These are phyloP conservation scores for Gonium pectorale DNA, from an alignment of 139 green algal genomes.

Conservation along the genomic window DNA sequence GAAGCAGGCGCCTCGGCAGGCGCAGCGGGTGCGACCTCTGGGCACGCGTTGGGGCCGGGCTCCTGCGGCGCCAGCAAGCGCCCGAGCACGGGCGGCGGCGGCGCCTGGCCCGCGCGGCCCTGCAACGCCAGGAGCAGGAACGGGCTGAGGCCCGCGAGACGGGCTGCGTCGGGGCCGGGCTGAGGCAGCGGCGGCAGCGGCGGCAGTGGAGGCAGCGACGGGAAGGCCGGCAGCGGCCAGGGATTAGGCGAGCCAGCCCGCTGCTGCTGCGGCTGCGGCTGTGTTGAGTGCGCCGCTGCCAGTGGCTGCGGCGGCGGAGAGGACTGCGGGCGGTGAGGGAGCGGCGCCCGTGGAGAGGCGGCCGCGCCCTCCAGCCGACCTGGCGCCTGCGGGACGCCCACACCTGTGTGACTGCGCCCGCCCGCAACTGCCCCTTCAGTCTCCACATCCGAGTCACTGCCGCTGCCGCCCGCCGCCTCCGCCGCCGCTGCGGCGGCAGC, in stretches of 20 bases:
- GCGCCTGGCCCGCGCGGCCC: neutral
- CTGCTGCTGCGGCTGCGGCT: neutral
- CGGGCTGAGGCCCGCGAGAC: neutral
- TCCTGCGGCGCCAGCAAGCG: neutral
- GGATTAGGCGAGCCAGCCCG: neutral
- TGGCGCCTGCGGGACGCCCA: no score
- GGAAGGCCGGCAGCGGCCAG: neutral
- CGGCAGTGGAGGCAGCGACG: neutral
- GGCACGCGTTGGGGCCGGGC: no score
- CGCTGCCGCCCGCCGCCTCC: neutral
- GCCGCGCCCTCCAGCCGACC: no score
- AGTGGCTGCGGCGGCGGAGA: neutral
- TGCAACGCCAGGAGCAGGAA: slow-evolving; percentile 23
- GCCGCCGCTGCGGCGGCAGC: neutral
- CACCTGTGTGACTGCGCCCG: no score
- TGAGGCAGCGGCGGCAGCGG: neutral
- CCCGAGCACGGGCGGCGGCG: neutral
- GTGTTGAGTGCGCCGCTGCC: no score
- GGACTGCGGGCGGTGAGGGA: no score
- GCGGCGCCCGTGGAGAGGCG: no score
- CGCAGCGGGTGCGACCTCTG: neutral
- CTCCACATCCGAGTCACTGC: neutral
- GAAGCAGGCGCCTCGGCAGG: neutral
- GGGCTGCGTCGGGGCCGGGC: no score
- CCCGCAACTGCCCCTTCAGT: neutral